A percentile compares a stretch with the other conserved stretches of the same genome.
Evolutionary conservation across 345 rosid species (phyloP).

Genomic region (Syzygium aqueum): DNA sequence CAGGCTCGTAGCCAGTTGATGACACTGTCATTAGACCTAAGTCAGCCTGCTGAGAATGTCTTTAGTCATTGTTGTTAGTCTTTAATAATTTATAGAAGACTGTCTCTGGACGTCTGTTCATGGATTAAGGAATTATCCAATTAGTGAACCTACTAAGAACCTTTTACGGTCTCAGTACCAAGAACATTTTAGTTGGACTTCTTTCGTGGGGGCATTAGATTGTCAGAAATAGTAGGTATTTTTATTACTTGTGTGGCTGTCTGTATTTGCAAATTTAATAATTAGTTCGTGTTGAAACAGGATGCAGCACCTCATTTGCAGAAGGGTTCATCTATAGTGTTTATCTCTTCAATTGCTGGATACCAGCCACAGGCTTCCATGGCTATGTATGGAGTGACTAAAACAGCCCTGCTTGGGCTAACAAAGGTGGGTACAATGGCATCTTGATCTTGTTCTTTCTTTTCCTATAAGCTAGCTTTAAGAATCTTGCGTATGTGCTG

Average conservation of each 20-base stretch:
- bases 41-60: not conserved
- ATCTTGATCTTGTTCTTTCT: not conserved
- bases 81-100: not conserved
- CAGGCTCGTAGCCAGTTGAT: not conserved
- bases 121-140: not conserved
- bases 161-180: not conserved
- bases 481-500: not conserved
- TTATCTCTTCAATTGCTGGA: constrained; percentile 68
- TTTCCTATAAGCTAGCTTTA: not conserved
- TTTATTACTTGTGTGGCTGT: not conserved
- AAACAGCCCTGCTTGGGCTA: constrained; percentile 88
- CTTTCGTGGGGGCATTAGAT: not conserved
- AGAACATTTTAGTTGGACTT: not conserved
- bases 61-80: not conserved
- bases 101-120: not conserved
- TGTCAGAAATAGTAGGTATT: not conserved
- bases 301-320: constrained; percentile 70
- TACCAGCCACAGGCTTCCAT: constrained; percentile 49
- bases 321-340: constrained; percentile 70
- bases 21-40: not conserved
- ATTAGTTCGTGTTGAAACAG: constrained; percentile 16
- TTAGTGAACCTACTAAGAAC: not conserved
- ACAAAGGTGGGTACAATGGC: constrained; percentile 45
- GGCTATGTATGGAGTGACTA: constrained; percentile 92
- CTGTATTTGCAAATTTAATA: not conserved